Evolutionary conservation across 345 rosid species (phyloP), one percentile per base, ranked within the genome.

Genomic region (Rhodamnia argentea): DNA sequence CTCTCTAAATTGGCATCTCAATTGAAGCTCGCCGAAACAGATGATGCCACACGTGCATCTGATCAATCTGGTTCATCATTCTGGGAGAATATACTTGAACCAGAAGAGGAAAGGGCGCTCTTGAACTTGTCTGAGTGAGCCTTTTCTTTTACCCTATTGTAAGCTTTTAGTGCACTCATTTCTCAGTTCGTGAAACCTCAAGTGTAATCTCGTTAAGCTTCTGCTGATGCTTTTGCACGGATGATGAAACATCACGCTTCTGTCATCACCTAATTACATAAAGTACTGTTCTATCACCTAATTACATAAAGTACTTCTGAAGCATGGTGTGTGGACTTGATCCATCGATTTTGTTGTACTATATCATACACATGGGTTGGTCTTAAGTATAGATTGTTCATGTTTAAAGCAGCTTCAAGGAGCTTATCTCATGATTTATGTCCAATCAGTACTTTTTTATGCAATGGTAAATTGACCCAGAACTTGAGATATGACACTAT

Each of bases 1-100:
- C 87, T 94, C 18, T 92, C 99, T 8, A 97, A 96, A 91, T 87
- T 97, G 93, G 94, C 94, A 85, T 93, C 99, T 84, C 99, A 94
- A 70, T 90, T 92, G 55, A 91, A 86, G 89, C 92, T 97, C 78
- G 90, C 96, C 85, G 93, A 90, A 89, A 89, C 50, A 52, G 90
- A 88, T 83, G 91, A 85, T 84, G 85, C 54, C 27, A 86, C 91
- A 50, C 56, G 87, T 60, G 60, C 92, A 50, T 84, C 89, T 27
- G 91, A 82, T 86, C 87, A 85, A 82, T 88, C 94, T 86, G 88
- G 88, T 82, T 93, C 91, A 52, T 89, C 97, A 53, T 96, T 96
- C 84, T 88, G 84, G 51, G 99, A 97, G 86, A 95, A 92, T 85
- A 52, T 96, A 85, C 93, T 97, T 85, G 90, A 95, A 87, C 98